Base-by-base conservation (phyloP, 257 asterid genomes). In the Paulownia fortunei region DNA sequence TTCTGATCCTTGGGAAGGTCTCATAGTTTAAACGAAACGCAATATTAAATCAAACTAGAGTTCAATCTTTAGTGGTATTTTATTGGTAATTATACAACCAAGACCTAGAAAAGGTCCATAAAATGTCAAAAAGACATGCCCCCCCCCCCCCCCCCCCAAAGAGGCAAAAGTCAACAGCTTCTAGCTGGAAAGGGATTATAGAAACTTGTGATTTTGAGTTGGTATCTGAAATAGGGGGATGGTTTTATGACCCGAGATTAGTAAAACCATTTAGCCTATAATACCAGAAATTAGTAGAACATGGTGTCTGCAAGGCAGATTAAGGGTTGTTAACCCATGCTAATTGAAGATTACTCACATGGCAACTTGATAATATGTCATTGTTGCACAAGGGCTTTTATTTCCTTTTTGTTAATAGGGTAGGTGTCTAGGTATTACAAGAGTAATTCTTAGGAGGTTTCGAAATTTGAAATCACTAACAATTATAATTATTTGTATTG, bases 81-180 rank as follows among this genome's bases (percentile, higher is more conserved):
- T 3, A 24, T 46, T 26, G 69, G 62, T 26, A 42, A 32, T 30
- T 23, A 27, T 21, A 4, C 2, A 27, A 59, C 51, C 76, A 27
- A 69, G 76, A 56, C 34, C 39, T 42, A 1, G 21, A 69, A 47
- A 59, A 19, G 37, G 36, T 24, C 26, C 0, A 11, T 23, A 34
- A 41, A 58, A 59, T 59, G 62, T 59, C 63, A 19, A 34, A 42
- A 55, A 30, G 69, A 39, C 24, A 18, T 77, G 67, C 4, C n/a
- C n/a, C n/a, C n/a, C n/a, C n/a, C n/a, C n/a, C n/a, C n/a, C n/a
- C n/a, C n/a, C n/a, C n/a, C 56, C 62, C 3, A 4, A 41, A 74
- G 67, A 37, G 39, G 56, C 60, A 34, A 69, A 79, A 52, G 87
- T 83, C 84, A 83, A 76, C 44, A 30, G 63, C 3, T 37, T 64